A percentile compares a stretch with the other conserved stretches of the same genome.
Evolutionary conservation across 768 basidiomycete species (phyloP).

Genomic region (Lyophyllum atratum): DNA sequence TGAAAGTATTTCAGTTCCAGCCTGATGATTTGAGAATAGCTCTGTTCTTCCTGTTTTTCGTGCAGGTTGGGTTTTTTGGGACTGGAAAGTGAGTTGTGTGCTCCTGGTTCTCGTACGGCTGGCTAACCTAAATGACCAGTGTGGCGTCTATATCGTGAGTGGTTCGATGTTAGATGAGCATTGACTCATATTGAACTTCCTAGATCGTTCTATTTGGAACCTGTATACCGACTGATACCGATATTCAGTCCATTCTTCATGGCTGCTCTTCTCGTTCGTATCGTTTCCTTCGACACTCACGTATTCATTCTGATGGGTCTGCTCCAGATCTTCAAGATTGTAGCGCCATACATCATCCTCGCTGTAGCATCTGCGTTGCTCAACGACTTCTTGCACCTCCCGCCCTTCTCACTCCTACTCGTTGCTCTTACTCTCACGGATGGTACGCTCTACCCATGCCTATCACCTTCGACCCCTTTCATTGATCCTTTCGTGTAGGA

Average conservation of each 20-base stretch:
- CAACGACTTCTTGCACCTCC: constrained; percentile 65
- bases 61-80: constrained; percentile 86
- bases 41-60: constrained; percentile 82
- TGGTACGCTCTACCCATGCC: constrained; percentile 36
- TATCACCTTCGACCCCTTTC: constrained; percentile 3
- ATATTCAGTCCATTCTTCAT: constrained; percentile 86
- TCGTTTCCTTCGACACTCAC: not conserved
- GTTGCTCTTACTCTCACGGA: constrained; percentile 76
- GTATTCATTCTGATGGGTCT: not conserved
- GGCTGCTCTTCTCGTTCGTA: constrained; percentile 65
- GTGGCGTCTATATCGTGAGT: constrained; percentile 83
- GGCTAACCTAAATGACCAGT: constrained; percentile 33
- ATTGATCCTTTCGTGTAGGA: constrained; percentile 38
- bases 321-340: constrained; percentile 74
- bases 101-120: constrained; percentile 3
- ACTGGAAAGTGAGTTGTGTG: constrained; percentile 68
- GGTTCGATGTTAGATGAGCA: not conserved
- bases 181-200: not conserved
- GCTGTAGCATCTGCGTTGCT: constrained; percentile 69
- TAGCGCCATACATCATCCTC: constrained; percentile 79
- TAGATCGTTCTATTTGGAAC: constrained; percentile 84
- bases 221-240: constrained; percentile 85
- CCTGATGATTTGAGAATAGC: constrained; percentile 72
- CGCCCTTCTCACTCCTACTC: constrained; percentile 80
- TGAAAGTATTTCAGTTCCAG: constrained; percentile 44